These are phyloP conservation scores for Pseudogymnoascus sp. DNA, from an alignment of 2,329 filamentous ascomycete genomes.

Conservation along the genomic window DNA sequence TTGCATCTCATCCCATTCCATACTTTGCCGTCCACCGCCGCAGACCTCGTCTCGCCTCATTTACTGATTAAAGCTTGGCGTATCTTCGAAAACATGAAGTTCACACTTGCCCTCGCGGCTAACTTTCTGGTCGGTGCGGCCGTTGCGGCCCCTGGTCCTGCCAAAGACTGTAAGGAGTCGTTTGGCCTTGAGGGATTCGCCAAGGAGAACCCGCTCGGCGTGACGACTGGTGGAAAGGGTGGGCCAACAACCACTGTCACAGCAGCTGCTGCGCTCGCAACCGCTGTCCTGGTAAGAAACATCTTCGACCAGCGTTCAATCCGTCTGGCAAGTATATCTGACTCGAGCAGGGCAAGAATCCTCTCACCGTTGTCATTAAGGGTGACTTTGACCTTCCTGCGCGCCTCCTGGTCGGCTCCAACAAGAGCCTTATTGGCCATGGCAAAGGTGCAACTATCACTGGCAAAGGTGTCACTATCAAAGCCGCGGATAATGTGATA, in stretches of 20 bases:
- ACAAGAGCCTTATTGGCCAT: constrained; percentile 45
- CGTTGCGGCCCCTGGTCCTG: not conserved
- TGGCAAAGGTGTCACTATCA: constrained; percentile 43
- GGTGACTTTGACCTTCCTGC: constrained; percentile 29
- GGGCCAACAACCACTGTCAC: constrained; percentile 41
- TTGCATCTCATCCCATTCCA: not conserved
- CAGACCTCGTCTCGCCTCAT: not conserved
- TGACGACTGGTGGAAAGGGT: constrained; percentile 41
- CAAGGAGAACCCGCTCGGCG: constrained; percentile 17
- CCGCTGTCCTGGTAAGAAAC: constrained; percentile 34
- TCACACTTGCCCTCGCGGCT: not conserved
- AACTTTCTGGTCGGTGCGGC: not conserved
- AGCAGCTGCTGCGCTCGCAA: constrained; percentile 36
- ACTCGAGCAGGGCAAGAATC: constrained; percentile 35
- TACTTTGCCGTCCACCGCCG: not conserved
- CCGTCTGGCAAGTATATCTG: not conserved
- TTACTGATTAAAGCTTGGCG: not conserved
- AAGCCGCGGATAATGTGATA: constrained; percentile 47
- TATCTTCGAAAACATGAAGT: not conserved
- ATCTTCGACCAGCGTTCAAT: not conserved
- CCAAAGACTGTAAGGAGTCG: not conserved
- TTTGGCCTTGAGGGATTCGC: constrained; percentile 6
- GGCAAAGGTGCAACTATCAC: constrained; percentile 32
- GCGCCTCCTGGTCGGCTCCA: constrained; percentile 23
- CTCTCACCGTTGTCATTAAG: constrained; percentile 39